Evolutionary conservation across 1,284 basidiomycete species (phyloP).

Genomic region (Trametes versicolor): DNA sequence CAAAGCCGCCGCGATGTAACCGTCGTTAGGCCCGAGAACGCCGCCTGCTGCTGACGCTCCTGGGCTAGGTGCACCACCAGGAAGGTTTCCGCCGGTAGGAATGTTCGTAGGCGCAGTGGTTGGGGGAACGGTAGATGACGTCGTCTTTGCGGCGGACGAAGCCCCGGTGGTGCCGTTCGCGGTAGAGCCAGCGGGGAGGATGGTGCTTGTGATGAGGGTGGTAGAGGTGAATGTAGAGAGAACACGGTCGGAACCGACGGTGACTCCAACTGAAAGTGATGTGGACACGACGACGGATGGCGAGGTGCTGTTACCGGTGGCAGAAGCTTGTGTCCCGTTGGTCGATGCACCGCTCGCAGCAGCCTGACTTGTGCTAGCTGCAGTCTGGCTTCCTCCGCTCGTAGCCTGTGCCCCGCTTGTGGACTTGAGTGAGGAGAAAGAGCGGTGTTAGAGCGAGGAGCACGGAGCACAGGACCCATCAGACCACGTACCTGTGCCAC

Average conservation of each 20-base stretch:
- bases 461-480: conserved; percentile 4
- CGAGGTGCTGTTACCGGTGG: conserved; percentile 19
- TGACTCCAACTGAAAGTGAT: conserved; percentile 37
- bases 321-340: conserved; percentile 18
- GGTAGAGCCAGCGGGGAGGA: conserved; percentile 42
- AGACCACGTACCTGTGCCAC: conserved; percentile 47
- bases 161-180: conserved; percentile 38
- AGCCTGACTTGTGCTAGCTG: conserved; percentile 12
- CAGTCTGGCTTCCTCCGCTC: conserved; percentile 13
- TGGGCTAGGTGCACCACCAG: conserved; percentile 58
- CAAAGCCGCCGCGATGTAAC: conserved; percentile 66
- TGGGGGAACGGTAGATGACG: conserved; percentile 50
- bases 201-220: conserved; percentile 43
- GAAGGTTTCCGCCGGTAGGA: conserved; percentile 58
- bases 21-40: conserved; percentile 68
- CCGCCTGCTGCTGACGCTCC: conserved; percentile 52
- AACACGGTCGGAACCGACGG: conserved; percentile 32
- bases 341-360: background rate
- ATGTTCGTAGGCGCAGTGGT: conserved; percentile 67
- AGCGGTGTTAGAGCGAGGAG: conserved; percentile 33
- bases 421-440: conserved; percentile 30
- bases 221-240: conserved; percentile 32
- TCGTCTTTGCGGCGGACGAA: conserved; percentile 45
- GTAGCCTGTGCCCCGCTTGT: conserved; percentile 17
- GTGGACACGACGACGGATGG: conserved; percentile 37